Percentiles rank a stretch among this genome's conserved stretches.
These are phyloP conservation scores for Leishmania mexicana DNA, from an alignment of 208 protist genomes.

Conservation along the genomic window DNA sequence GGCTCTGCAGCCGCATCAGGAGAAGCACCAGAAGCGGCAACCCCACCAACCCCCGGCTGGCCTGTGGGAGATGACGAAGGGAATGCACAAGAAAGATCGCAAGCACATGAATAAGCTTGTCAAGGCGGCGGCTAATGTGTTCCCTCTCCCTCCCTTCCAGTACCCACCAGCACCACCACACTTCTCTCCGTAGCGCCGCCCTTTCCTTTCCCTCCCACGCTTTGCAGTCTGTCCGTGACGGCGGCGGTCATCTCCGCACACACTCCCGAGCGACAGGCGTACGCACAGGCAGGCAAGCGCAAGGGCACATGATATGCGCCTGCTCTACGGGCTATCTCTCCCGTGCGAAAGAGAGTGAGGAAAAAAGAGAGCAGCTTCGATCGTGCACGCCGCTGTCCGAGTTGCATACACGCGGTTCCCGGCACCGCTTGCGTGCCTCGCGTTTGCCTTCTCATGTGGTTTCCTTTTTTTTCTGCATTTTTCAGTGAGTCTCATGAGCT, in stretches of 20 bases:
- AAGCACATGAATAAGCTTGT: slow-evolving; percentile 18
- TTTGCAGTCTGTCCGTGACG: too few species aligned
- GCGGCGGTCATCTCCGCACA: background rate
- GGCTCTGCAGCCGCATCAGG: background rate
- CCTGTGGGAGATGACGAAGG: background rate
- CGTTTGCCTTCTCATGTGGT: background rate
- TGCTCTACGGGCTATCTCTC: background rate
- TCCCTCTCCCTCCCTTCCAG: slow-evolving; percentile 1
- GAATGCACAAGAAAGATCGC: background rate
- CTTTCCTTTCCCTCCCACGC: background rate
- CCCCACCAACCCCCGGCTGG: background rate
- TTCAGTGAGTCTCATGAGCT: background rate
- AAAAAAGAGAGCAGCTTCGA: background rate
- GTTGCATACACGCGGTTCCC: background rate
- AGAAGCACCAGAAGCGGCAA: background rate
- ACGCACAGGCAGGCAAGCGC: background rate
- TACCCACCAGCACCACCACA: background rate
- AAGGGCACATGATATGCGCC: background rate
- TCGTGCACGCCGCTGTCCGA: background rate
- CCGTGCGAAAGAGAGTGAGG: too few species aligned
- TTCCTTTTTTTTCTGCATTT: background rate
- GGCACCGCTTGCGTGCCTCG: background rate
- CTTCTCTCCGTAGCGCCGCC: background rate
- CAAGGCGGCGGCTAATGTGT: slow-evolving; percentile 1
- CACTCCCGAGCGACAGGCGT: background rate